Base-by-base conservation (phyloP, 2,329 filamentous ascomycete genomes). In the Fusarium haematococcum region DNA sequence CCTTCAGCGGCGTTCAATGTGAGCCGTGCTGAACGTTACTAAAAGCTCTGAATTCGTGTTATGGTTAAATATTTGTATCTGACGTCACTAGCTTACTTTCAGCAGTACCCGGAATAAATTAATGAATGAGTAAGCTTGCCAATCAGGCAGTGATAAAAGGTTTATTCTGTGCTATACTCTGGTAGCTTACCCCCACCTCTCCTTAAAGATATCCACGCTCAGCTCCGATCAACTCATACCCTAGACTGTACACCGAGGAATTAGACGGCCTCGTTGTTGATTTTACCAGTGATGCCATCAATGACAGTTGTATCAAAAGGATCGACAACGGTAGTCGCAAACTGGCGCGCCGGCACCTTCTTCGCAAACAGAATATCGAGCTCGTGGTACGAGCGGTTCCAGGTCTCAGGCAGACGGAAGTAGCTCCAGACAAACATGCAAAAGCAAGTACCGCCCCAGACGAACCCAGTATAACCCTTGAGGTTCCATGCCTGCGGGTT, bases 341-440 rank as follows among this genome's bases (percentile, higher is more conserved):
- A 69, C 39, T 69, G 27, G 4, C 67, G 45, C 2, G 67, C 63
- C 6, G 63, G 50, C 16, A 69, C 39, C 30, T 39, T 63, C 35
- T 65, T 62, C 30, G 45, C 63, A 59, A 69, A 69, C 20, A 69
- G 58, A n/a, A 69, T 32, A 58, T 69, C 67, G 14, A 66, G 45
- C 37, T 70, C 68, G 18, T 68, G 58, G 59, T 68, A 70, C 16
- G 68, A 63, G 27, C 68, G 35, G 48, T 70, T 61, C 68, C 59
- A 63, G 87, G 41, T 85, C 79, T 90, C 88, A 14, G 86, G 87
- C 13, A 88, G 78, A 39, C 85, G 86, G 77, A 87, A 83, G 71
- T 84, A 86, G 74, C 87, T 79, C 79, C 78, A 81, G 57, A 76
- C 50, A 43, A 78, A 74, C 25, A 77, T 71, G 39, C 67, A 9